These are phyloP conservation scores for Nicotiana otophora DNA, from an alignment of 257 asterid species.

Conservation along the genomic window DNA sequence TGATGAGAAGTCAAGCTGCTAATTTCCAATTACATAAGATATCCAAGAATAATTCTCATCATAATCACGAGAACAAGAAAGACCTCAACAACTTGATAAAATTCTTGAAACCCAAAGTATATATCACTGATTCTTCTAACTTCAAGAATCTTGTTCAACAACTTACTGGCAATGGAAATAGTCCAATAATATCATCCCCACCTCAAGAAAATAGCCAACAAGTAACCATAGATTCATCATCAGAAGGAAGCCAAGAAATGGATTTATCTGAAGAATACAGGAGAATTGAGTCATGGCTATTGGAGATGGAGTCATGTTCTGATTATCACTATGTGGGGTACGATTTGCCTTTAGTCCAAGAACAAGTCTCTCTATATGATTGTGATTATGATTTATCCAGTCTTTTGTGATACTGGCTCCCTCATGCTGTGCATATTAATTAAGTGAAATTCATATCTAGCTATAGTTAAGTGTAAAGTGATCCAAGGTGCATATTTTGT, in stretches of 20 bases:
- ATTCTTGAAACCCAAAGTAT: conserved; percentile 42
- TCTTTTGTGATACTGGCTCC: too few species aligned
- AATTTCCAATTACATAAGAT: conserved; percentile 5
- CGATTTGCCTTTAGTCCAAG: conserved; percentile 19
- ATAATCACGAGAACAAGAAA: conserved; percentile 25
- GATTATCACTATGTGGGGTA: conserved; percentile 12
- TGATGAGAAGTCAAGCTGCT: conserved; percentile 13
- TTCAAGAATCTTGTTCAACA: conserved; percentile 56
- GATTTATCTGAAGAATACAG: conserved; percentile 14
- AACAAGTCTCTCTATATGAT: conserved; percentile 39
- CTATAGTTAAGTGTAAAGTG: neutral
- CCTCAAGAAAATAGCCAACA: conserved; percentile 13
- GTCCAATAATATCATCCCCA: conserved; percentile 7
- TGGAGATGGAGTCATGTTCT: conserved; percentile 33
- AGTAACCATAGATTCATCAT: conserved; percentile 30
- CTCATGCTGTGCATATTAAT: too few species aligned
- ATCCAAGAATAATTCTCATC: conserved; percentile 12
- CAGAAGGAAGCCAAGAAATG: conserved; percentile 6
- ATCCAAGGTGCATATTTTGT: neutral
- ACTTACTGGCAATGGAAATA: conserved; percentile 36
- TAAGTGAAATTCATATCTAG: too few species aligned
- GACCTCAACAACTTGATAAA: conserved; percentile 31
- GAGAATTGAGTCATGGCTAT: conserved; percentile 43
- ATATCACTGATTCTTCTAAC: conserved; percentile 36
- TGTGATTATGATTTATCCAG: conserved; percentile 29